phyloP scores from a whole-genome alignment of 2,329 filamentous ascomycete genomes.

The Microsporum audouinii region DNA sequence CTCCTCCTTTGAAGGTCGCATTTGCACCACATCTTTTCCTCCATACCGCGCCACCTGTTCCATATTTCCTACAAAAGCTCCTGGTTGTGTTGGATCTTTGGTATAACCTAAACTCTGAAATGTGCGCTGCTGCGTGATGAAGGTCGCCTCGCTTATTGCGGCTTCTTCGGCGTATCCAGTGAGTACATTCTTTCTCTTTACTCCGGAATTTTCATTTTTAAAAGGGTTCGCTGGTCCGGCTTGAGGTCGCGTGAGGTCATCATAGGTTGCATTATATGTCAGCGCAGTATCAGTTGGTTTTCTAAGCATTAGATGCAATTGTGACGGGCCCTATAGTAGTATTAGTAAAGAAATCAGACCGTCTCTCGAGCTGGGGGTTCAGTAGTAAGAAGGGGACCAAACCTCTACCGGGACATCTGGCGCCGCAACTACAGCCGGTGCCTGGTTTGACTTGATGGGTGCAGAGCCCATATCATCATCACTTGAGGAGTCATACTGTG shows the following conservation, averaged over 20 bases:
- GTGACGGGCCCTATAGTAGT: constrained; percentile 37
- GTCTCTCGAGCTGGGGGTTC: neutral
- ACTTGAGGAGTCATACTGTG: constrained; percentile 38
- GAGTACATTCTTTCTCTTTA: constrained; percentile 69
- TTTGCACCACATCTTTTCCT: constrained; percentile 43
- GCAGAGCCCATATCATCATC: constrained; percentile 34
- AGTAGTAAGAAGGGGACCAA: constrained; percentile 32
- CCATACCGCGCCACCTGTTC: constrained; percentile 35
- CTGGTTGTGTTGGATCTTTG: constrained; percentile 35
- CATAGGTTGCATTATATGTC: constrained; percentile 51
- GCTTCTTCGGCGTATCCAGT: constrained; percentile 85
- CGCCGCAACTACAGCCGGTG: constrained; percentile 35
- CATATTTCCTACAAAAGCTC: constrained; percentile 39
- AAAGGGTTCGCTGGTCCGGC: constrained; percentile 67
- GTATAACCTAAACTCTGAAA: constrained; percentile 55
- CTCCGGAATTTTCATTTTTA: constrained; percentile 45
- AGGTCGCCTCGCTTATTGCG: constrained; percentile 79
- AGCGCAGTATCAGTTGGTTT: constrained; percentile 41
- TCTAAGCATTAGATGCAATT: constrained; percentile 41
- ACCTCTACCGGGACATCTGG: constrained; percentile 47
- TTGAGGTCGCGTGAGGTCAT: constrained; percentile 55
- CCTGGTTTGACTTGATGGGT: constrained; percentile 16
- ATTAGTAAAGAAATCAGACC: constrained; percentile 22
- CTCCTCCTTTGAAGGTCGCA: constrained; percentile 56
- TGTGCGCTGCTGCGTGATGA: constrained; percentile 75